Evolutionary conservation across 2,329 filamentous ascomycete genomes (phyloP), one percentile per base, ranked within the genome.

Genomic region (Rhynchosporium graminicola): DNA sequence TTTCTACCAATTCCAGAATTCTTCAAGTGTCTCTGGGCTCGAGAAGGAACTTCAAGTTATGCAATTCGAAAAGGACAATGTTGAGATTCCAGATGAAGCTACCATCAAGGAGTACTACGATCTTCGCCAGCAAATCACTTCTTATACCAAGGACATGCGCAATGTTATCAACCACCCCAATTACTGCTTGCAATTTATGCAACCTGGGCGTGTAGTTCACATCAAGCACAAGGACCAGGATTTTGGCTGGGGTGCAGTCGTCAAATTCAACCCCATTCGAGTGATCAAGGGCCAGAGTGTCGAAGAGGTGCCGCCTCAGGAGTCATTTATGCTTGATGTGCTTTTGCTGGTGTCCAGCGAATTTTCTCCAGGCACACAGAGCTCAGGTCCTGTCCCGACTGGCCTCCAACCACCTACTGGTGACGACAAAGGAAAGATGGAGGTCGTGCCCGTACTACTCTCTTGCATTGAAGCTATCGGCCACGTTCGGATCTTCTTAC

Each of bases 1-100:
- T 74, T 99, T 99, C 80, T 96, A 91, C 76, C 95, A 99, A 76
- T 99, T 99, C 78, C 95, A 99, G 75, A 98, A 96, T 71, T 91
- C 91, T 1, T 90, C 94, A 10, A 92, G 89, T 69, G 92, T 97
- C 8, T 90, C 90, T 26, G 82, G 83, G 12, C 77, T 98, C 28
- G 95, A 99, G 76, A 91, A 90, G 75, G 88, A 96, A 68, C 80
- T 98, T 63, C 85, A 87, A 73, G 83, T 89, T 52, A 78, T 97
- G 38, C 92, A 97, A 75, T 84, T 85, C 63, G 85, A 94, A 74
- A 86, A 87, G 65, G 85, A 89, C 57, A 82, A 82, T 51, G 86
- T 94, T 77, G 80, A 84, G 55, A 97, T 99, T 66, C 81, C 90
- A 0, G 92, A 98, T 72, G 95, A 99, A 77, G 81, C 84, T 4